phyloP scores from a whole-genome alignment of 805 yeast genomes.

The Saccharomycodes ludwigii region DNA sequence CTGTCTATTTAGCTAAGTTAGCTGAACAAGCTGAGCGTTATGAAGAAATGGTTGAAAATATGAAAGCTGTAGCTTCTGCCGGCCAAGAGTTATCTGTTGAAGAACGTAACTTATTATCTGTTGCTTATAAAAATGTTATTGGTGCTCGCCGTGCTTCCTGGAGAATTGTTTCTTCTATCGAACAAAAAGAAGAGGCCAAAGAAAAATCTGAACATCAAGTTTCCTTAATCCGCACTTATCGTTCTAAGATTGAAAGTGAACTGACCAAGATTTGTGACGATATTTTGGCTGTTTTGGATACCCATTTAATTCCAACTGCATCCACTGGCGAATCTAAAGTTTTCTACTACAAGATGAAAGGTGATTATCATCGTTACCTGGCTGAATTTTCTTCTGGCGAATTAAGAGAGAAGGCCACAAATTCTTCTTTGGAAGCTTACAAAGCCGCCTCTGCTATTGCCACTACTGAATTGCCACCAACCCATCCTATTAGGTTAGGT shows the following conservation, averaged over 20 bases:
- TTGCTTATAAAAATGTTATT: slow-evolving; percentile 95
- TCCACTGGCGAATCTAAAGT: slow-evolving; percentile 96
- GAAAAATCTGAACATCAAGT: slow-evolving; percentile 82
- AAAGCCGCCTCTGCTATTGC: slow-evolving; percentile 95
- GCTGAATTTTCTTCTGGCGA: slow-evolving; percentile 93
- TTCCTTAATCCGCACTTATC: slow-evolving; percentile 80
- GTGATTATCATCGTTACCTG: slow-evolving; percentile 97
- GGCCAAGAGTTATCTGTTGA: slow-evolving; percentile 94
- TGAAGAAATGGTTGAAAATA: slow-evolving; percentile 98
- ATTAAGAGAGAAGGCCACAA: slow-evolving; percentile 86
- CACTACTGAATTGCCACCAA: slow-evolving; percentile 92
- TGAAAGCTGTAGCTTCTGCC: slow-evolving; percentile 93
- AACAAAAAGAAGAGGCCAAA: slow-evolving; percentile 95
- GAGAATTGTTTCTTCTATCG: slow-evolving; percentile 97
- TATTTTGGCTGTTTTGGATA: slow-evolving; percentile 74
- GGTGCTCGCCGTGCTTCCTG: slow-evolving; percentile 99
- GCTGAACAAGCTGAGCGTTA: slow-evolving; percentile 99
- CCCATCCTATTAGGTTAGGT: slow-evolving; percentile 97
- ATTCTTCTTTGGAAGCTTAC: slow-evolving; percentile 86
- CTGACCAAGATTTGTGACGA: slow-evolving; percentile 90
- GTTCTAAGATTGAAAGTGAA: slow-evolving; percentile 88
- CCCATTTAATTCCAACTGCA: slow-evolving; percentile 88
- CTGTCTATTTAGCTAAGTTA: slow-evolving; percentile 93
- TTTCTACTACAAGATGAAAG: slow-evolving; percentile 97
- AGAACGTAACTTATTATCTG: slow-evolving; percentile 93